phyloP scores from a whole-genome alignment of 495 filamentous ascomycete species.

The Wilcoxina mikolae region DNA sequence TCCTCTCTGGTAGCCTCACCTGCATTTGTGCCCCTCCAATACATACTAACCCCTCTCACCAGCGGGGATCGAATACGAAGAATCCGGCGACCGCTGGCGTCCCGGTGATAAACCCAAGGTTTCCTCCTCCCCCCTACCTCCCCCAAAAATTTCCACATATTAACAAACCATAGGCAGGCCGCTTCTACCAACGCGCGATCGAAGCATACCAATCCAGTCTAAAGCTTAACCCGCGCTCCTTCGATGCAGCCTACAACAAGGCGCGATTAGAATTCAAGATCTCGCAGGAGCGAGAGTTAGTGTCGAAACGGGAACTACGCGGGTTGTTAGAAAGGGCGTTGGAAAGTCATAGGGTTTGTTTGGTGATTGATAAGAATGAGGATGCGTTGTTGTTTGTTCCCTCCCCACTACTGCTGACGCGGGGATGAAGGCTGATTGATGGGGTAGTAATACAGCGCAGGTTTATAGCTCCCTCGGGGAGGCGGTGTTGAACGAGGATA shows the following conservation, averaged over 20 bases:
- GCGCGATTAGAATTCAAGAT: slow-evolving; percentile 22
- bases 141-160: background rate
- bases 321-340: slow-evolving; percentile 13
- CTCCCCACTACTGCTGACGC: background rate
- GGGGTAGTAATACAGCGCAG: slow-evolving; percentile 23
- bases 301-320: background rate
- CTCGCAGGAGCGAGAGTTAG: slow-evolving; percentile 15
- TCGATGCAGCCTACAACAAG: slow-evolving; percentile 23
- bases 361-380: slow-evolving; percentile 14
- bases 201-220: slow-evolving; percentile 16
- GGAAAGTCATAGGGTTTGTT: slow-evolving; percentile 14
- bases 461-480: slow-evolving; percentile 19
- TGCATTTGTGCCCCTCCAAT: background rate
- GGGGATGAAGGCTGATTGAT: background rate
- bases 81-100: slow-evolving; percentile 26
- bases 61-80: slow-evolving; percentile 22
- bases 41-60: background rate
- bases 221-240: slow-evolving; percentile 9
- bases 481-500: slow-evolving; percentile 12
- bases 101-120: slow-evolving; percentile 24
- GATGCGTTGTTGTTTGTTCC: slow-evolving; percentile 23
- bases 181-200: slow-evolving; percentile 23
- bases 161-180: slow-evolving; percentile 10
- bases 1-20: slow-evolving; percentile 15
- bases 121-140: background rate